Conservation (phyloP, 768 basidiomycete genomes). For the Tephrocybe sp. region DNA sequence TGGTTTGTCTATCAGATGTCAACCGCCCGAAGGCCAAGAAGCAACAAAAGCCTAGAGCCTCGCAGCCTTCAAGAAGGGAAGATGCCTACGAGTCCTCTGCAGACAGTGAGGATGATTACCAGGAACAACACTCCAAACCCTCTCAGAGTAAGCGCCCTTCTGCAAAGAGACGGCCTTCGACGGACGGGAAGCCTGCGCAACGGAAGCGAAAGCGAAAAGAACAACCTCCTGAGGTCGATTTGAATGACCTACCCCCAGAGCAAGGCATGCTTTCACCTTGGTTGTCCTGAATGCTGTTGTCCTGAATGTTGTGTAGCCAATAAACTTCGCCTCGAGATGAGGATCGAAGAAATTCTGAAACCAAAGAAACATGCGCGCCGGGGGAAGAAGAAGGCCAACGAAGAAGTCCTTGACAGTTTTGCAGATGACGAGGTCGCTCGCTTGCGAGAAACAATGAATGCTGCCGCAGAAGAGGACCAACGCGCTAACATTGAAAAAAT, state of each 20-base stretch:
- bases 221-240: slow-evolving; percentile 62
- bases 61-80: slow-evolving; percentile 37
- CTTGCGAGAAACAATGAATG: slow-evolving; percentile 87
- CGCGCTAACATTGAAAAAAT: slow-evolving; percentile 75
- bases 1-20: slow-evolving; percentile 29
- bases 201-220: slow-evolving; percentile 59
- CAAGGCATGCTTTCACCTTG: no score
- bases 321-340: slow-evolving; percentile 77
- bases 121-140: slow-evolving; percentile 31
- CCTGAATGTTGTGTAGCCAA: slow-evolving; percentile 47
- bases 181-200: slow-evolving; percentile 30
- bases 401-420: slow-evolving; percentile 80
- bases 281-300: slow-evolving; percentile 14
- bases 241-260: slow-evolving; percentile 71
- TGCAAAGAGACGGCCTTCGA: slow-evolving; percentile 23
- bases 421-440: slow-evolving; percentile 90
- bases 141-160: slow-evolving; percentile 30
- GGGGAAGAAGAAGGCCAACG: slow-evolving; percentile 75
- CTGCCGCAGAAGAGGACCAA: slow-evolving; percentile 83
- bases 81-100: slow-evolving; percentile 58
- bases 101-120: slow-evolving; percentile 52
- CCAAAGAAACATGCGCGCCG: slow-evolving; percentile 67
- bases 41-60: slow-evolving; percentile 26
- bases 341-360: slow-evolving; percentile 86
- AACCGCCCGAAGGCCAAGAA: slow-evolving; percentile 44